Evolutionary conservation across 139 green algal genomes (phyloP).

Genomic region (Marvania coccoides): DNA sequence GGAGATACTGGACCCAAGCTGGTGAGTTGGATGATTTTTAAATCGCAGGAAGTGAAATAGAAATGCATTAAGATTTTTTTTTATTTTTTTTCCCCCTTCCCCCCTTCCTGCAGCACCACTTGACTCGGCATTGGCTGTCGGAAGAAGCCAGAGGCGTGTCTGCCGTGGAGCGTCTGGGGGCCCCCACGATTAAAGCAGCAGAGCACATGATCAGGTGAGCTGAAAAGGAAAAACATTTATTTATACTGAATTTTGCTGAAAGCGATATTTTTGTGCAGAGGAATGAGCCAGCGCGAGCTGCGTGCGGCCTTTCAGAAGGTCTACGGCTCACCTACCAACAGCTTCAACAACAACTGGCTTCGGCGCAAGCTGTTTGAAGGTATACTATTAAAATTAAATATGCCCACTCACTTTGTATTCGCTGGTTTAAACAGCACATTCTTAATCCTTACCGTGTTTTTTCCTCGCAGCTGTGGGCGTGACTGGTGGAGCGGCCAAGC

Average conservation of each 20-base stretch:
- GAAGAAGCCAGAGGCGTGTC: constrained; percentile 14
- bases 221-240: neutral
- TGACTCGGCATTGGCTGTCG: constrained; percentile 32
- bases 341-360: constrained; percentile 41
- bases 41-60: too few relatives aligned
- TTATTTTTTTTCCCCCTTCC: too few relatives aligned
- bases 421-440: neutral
- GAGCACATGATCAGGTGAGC: constrained; percentile 20
- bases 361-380: constrained; percentile 33
- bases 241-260: neutral
- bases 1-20: too few relatives aligned
- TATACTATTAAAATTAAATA: neutral
- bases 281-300: constrained; percentile 28
- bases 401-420: neutral
- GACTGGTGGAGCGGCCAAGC: neutral
- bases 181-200: constrained; percentile 1
- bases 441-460: neutral
- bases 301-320: constrained; percentile 20
- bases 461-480: constrained; percentile 4
- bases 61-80: too few relatives aligned
- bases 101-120: too few relatives aligned
- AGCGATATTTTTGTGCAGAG: neutral
- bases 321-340: constrained; percentile 22
- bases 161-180: constrained; percentile 19
- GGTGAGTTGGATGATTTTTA: too few relatives aligned